These are phyloP conservation scores for Zygotorulaspora danielsina DNA, from an alignment of 805 yeast genomes.

Conservation along the genomic window DNA sequence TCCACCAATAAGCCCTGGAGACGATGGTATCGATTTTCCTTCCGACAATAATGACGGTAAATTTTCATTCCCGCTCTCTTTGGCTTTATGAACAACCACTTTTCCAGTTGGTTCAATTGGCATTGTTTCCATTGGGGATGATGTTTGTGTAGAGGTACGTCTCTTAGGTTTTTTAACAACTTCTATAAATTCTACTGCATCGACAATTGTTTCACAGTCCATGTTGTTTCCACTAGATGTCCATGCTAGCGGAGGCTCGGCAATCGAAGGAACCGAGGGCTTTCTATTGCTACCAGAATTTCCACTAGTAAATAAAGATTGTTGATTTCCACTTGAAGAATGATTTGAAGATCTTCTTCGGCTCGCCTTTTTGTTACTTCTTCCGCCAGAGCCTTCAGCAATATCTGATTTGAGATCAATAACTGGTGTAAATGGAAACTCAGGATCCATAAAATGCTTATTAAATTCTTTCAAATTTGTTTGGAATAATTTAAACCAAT, in stretches of 20 bases:
- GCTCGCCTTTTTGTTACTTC: constrained; percentile 5
- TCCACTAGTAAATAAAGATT: constrained; percentile 4
- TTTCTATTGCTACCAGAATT: not conserved
- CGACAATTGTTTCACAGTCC: constrained; percentile 16
- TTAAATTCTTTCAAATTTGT: constrained; percentile 38
- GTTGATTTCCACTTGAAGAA: constrained; percentile 4
- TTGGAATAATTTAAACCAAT: constrained; percentile 36
- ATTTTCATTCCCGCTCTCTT: constrained; percentile 3
- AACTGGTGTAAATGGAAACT: constrained; percentile 37
- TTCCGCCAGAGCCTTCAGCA: constrained; percentile 1
- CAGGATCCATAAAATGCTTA: constrained; percentile 38
- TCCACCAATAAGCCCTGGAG: not conserved
- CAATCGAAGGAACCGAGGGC: not conserved
- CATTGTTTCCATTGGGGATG: not conserved
- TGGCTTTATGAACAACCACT: constrained; percentile 18
- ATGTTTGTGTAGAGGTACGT: constrained; percentile 9
- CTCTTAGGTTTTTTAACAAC: constrained; percentile 20
- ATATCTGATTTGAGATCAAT: constrained; percentile 30
- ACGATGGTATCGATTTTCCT: not conserved
- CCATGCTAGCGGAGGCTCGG: constrained; percentile 5
- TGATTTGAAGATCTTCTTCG: constrained; percentile 12
- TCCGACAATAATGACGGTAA: constrained; percentile 17
- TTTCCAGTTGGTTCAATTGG: constrained; percentile 8
- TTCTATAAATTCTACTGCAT: constrained; percentile 18
- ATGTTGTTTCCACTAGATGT: not conserved